These are phyloP conservation scores for Penicillium sp. DNA, from an alignment of 2,329 filamentous ascomycete species.

Conservation along the genomic window DNA sequence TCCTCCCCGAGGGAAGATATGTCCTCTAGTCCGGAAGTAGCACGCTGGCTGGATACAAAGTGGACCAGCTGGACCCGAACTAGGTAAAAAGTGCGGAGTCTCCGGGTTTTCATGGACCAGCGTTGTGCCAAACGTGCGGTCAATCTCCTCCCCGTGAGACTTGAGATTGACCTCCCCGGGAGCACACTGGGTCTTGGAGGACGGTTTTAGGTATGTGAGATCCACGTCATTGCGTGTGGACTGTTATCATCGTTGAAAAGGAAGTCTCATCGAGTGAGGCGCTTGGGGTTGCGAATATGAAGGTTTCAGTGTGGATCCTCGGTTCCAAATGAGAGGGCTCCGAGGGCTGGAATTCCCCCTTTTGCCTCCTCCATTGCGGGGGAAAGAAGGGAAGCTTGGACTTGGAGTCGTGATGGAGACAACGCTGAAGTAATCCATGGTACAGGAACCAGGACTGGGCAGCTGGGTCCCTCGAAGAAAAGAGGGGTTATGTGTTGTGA, in stretches of 20 bases:
- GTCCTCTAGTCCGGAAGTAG: background rate
- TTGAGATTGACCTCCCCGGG: slow-evolving; percentile 1
- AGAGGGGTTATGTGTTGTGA: background rate
- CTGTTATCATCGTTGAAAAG: background rate
- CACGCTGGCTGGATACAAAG: background rate
- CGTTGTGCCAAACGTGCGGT: background rate
- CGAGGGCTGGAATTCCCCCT: slow-evolving; percentile 11
- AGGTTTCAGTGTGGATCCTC: slow-evolving; percentile 1
- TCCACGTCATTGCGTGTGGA: background rate
- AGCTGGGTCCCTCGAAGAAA: background rate
- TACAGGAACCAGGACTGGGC: background rate
- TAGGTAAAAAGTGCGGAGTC: slow-evolving; percentile 10
- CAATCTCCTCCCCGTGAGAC: slow-evolving; percentile 8
- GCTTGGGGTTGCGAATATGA: background rate
- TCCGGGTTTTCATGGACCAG: background rate
- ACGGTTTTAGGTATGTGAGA: background rate
- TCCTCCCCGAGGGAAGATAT: slow-evolving; percentile 5
- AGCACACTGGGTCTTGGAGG: background rate
- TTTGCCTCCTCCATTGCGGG: slow-evolving; percentile 10
- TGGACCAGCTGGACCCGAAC: background rate
- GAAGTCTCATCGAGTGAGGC: background rate
- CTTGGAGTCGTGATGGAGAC: background rate
- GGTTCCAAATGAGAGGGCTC: background rate
- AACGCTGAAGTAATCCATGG: background rate
- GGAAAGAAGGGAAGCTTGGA: slow-evolving; percentile 1